Base-by-base conservation (phyloP, 1,284 basidiomycete species). In the Malassezia restricta region DNA sequence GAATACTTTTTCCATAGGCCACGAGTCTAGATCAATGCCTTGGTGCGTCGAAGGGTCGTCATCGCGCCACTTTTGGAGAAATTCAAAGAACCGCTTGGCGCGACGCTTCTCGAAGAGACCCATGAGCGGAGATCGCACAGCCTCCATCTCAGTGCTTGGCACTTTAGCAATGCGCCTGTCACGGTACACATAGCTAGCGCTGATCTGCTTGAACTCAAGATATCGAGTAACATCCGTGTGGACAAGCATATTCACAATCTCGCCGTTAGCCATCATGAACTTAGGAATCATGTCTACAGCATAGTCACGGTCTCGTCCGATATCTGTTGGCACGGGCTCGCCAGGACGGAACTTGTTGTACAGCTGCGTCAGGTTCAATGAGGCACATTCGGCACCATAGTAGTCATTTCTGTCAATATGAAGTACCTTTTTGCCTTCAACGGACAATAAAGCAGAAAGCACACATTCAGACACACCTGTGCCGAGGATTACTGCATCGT, bases 391-490 rank as follows among this genome's bases (percentile, higher is more conserved):
- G 56, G 87, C 94, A 54, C 94, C 94, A 64, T 99, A 99, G 77
- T 98, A 98, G 76, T 96, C 89, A 73, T 96, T 96, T 63, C 92
- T 68, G 77, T 99, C 94, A 82, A 99, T 96, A 77, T 99, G 94
- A 40, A 99, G 83, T 63, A 99, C 94, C 79, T 98, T 99, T 81
- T 98, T 95, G 66, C 92, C 92, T 73, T 96, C 92, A 54, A 98
- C 92, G 29, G 92, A 98, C 65, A 99, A 55, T 20, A 73, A 61
- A 17, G 81, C 74, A 91, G 79, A 60, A 87, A 99, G 82, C 74
- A 98, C 91, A 77, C 94, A 98, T 76, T 99, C 94, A 50, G 92
- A 94, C 74, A 98, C 78, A 62, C 92, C 92, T 58, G 92, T 96
- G 63, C 92, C 92, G 49, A 75, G 70, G 46, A 76, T 67, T 39